Conservation (phyloP, 768 basidiomycete genomes). For the Pisolithus tinctorius region DNA sequence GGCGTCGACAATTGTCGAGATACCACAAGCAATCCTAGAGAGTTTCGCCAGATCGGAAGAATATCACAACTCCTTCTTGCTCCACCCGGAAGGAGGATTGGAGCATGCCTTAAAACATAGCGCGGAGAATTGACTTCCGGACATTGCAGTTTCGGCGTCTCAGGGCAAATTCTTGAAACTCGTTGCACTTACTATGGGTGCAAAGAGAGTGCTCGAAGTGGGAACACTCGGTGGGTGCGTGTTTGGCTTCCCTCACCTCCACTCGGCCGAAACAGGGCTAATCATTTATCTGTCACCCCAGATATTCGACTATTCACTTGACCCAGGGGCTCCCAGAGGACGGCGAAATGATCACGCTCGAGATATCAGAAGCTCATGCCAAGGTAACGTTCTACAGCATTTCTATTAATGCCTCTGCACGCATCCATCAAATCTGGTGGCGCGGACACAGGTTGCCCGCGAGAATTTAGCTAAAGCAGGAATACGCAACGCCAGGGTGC, state of each 20-base stretch:
- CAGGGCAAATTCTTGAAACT: constrained; percentile 56
- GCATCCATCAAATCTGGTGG: not conserved
- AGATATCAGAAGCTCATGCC: constrained; percentile 40
- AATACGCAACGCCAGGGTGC: constrained; percentile 41
- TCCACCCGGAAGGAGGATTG: constrained; percentile 36
- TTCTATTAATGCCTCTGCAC: not conserved
- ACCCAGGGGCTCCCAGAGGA: constrained; percentile 39
- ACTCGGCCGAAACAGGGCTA: too few relatives aligned
- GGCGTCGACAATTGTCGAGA: too few relatives aligned
- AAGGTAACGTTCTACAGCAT: constrained; percentile 25
- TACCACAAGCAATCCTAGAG: too few relatives aligned
- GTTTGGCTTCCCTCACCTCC: not conserved
- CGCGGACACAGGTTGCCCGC: constrained; percentile 40
- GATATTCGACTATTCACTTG: constrained; percentile 32
- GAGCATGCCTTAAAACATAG: constrained; percentile 37
- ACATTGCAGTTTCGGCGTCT: constrained; percentile 43
- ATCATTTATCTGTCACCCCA: not conserved
- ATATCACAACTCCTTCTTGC: constrained; percentile 53
- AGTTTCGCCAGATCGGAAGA: too few relatives aligned
- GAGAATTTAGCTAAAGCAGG: constrained; percentile 53
- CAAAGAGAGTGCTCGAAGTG: constrained; percentile 50
- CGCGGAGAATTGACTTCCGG: constrained; percentile 38
- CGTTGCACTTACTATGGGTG: constrained; percentile 42
- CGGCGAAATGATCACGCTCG: constrained; percentile 43
- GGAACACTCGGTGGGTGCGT: too few relatives aligned